Percentiles rank a stretch among this genome's conserved stretches.
Conservation (phyloP, 2,329 filamentous ascomycete species). For the Chaetomium globosum region DNA sequence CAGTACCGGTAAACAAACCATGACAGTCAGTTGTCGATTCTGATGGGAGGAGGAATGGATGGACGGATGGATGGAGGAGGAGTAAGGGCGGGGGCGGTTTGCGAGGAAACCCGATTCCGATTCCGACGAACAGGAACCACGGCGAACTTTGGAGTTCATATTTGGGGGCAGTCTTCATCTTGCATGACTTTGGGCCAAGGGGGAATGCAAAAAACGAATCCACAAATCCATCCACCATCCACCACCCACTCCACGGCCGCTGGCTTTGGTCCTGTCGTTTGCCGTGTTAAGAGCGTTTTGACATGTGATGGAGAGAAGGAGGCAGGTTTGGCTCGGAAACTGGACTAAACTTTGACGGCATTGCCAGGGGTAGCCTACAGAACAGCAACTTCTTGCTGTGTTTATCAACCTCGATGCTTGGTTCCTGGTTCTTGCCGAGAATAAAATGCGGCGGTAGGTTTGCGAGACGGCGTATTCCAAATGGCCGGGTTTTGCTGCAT, state of each 20-base stretch:
- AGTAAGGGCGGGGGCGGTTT: neutral
- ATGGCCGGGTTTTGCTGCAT: neutral
- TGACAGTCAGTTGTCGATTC: constrained; percentile 13
- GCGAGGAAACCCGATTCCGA: constrained; percentile 3
- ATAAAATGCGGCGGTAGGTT: too few relatives aligned
- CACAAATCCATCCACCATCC: constrained; percentile 19
- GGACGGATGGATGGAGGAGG: constrained; percentile 8
- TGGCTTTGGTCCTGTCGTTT: neutral
- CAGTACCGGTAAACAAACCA: constrained; percentile 35
- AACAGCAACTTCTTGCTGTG: too few relatives aligned
- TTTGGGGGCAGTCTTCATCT: constrained; percentile 14
- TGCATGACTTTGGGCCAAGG: constrained; percentile 18
- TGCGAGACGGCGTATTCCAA: neutral
- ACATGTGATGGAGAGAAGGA: neutral
- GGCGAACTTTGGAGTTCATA: constrained; percentile 23
- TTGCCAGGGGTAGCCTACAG: neutral
- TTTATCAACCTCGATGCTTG: too few relatives aligned
- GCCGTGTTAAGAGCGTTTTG: neutral
- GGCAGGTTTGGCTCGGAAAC: neutral
- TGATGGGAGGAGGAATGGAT: constrained; percentile 1
- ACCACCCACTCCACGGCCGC: neutral
- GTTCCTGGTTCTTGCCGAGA: too few relatives aligned
- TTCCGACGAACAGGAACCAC: constrained; percentile 17
- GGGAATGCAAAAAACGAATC: constrained; percentile 22
- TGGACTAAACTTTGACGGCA: neutral